Evolutionary conservation across 1,139 yeast genomes (phyloP).

Genomic region (Hanseniaspora sp.): DNA sequence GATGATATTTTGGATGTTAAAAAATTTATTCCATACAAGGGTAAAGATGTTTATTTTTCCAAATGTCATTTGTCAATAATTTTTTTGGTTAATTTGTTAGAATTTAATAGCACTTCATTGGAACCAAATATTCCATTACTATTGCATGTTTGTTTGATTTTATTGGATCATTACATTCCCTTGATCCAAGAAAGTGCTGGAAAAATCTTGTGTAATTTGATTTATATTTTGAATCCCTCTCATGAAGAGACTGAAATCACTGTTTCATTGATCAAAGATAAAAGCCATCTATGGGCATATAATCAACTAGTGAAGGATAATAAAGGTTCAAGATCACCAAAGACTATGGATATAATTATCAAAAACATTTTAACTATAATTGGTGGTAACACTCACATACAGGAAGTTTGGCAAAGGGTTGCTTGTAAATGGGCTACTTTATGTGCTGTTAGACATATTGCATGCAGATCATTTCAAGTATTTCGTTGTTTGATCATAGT

Average conservation of each 20-base stretch:
- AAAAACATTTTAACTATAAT: constrained; percentile 54
- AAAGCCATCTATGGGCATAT: constrained; percentile 63
- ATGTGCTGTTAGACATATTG: constrained; percentile 93
- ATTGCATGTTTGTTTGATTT: constrained; percentile 67
- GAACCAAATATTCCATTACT: constrained; percentile 56
- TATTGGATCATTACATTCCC: constrained; percentile 76
- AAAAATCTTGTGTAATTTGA: constrained; percentile 59
- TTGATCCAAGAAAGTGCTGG: constrained; percentile 79
- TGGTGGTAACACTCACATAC: constrained; percentile 43
- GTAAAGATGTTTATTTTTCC: constrained; percentile 70
- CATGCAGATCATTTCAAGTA: constrained; percentile 89
- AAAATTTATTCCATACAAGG: constrained; percentile 44
- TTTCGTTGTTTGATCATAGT: constrained; percentile 71
- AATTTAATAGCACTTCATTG: constrained; percentile 49
- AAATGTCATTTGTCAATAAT: constrained; percentile 79
- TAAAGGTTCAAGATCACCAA: constrained; percentile 77
- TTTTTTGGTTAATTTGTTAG: constrained; percentile 66
- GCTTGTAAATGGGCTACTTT: constrained; percentile 93
- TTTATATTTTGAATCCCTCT: constrained; percentile 52
- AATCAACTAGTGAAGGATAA: constrained; percentile 73
- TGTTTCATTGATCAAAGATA: constrained; percentile 43
- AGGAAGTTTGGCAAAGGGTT: constrained; percentile 71
- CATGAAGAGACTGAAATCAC: constrained; percentile 45
- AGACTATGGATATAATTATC: constrained; percentile 70
- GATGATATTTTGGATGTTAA: constrained; percentile 72